These are phyloP conservation scores for Azolla pinnata DNA, from an alignment of 75 land plant genomes.

Conservation along the genomic window DNA sequence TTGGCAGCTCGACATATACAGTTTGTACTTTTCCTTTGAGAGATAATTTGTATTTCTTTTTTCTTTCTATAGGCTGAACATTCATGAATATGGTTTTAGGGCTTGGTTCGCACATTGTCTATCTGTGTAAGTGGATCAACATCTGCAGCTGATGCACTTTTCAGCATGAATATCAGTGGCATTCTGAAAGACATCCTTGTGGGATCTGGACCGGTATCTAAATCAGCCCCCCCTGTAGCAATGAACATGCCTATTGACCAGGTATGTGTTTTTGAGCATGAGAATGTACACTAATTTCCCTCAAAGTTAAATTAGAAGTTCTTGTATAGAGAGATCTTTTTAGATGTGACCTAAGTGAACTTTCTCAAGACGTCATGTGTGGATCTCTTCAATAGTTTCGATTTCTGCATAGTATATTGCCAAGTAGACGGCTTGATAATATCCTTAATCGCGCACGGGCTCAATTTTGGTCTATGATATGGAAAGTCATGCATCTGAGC, in stretches of 20 bases:
- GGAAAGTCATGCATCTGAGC: too few relatives aligned
- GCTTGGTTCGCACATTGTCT: conserved; percentile 43
- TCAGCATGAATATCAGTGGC: conserved; percentile 48
- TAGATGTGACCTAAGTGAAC: too few relatives aligned
- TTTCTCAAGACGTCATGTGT: too few relatives aligned
- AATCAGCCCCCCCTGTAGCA: conserved; percentile 15
- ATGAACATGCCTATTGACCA: conserved; percentile 32
- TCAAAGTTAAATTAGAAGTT: too few relatives aligned
- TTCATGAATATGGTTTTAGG: conserved; percentile 24
- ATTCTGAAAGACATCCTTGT: conserved; percentile 39
- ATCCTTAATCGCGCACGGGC: too few relatives aligned
- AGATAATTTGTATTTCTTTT: neutral
- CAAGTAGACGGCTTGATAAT: too few relatives aligned
- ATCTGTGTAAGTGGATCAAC: conserved; percentile 47
- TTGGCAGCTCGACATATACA: conserved; percentile 32
- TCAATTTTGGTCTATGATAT: too few relatives aligned
- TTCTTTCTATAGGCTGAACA: neutral
- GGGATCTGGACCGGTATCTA: conserved; percentile 23
- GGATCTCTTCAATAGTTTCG: too few relatives aligned
- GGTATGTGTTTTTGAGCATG: too few relatives aligned
- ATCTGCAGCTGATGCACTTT: conserved; percentile 34
- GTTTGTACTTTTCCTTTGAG: conserved; percentile 22
- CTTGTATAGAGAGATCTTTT: too few relatives aligned
- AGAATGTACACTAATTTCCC: too few relatives aligned
- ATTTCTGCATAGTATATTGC: too few relatives aligned